Base-by-base conservation (phyloP, 805 yeast genomes). In the Wickerhamiella sorbophila region DNA sequence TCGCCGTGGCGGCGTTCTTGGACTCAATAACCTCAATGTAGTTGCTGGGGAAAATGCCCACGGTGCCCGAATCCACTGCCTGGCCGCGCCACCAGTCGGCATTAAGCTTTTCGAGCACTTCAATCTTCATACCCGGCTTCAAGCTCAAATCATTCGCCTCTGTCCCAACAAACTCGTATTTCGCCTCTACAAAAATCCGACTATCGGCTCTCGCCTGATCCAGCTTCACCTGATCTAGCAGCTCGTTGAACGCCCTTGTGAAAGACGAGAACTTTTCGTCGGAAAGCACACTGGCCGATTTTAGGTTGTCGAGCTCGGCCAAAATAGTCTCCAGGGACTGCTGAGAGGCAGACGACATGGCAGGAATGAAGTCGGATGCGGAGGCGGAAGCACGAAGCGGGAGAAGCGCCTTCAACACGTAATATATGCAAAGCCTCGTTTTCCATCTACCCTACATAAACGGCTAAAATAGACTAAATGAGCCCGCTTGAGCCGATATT, bases 11-110 rank as follows among this genome's bases (percentile, higher is more conserved):
- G 46, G 15, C 35, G 42, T 33, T 43, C 52, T 20, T 42, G 41
- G 43, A 20, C 5, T 18, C 36, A 38, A 37, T 38, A 18, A 51
- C 47, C 41, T 36, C 26, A 39, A 86, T 94, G 55, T 91, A 88
- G 58, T 84, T 84, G 1, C 88, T 65, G 6, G 98, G 98, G 65
- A 91, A 87, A 55, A 87, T 77, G 34, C 97, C 98, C 5, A 71
- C 70, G 4, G 74, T 72, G 45, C 72, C 69, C 35, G 68, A 57
- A 15, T 65, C 63, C 36, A 48, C 34, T 43, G 54, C 55, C 31
- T 60, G 58, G 37, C 98, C 98, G 56, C 74, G 79, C 82, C 91
- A 86, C 98, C 98, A 88, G 55, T 86, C 88, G 31, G 72, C 69
- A 17, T 88, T 81, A 38, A 79, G 67, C 53, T 75, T 81, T 56